Conservation (phyloP, 352 stramenopile genomes). For the Halophytophthora polymorphica region DNA sequence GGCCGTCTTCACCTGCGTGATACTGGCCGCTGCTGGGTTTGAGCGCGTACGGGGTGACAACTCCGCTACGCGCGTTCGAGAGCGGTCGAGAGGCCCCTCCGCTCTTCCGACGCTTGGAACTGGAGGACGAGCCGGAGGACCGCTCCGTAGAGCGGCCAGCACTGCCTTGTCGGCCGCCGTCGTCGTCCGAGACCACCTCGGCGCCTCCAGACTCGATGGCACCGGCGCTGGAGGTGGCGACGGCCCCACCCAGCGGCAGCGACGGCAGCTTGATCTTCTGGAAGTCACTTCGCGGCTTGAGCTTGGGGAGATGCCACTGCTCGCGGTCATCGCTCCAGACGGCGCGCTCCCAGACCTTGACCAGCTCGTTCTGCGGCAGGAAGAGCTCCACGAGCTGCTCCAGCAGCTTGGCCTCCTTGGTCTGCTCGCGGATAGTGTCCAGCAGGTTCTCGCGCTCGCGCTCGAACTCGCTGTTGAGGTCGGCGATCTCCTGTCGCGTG, state of each 20-base stretch:
- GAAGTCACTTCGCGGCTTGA: conserved; percentile 79
- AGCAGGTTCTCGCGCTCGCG: conserved; percentile 81
- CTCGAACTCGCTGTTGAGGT: conserved; percentile 83
- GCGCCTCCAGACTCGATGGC: conserved; percentile 47
- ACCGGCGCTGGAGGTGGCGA: conserved; percentile 7
- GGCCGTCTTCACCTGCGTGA: conserved; percentile 7
- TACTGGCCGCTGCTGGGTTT: not conserved
- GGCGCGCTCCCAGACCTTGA: conserved; percentile 86
- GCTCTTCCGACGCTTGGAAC: conserved; percentile 29
- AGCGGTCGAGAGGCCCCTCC: conserved; percentile 9
- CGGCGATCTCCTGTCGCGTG: conserved; percentile 79
- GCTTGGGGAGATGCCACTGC: conserved; percentile 69
- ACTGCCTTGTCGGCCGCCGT: conserved; percentile 24
- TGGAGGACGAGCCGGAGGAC: conserved; percentile 31
- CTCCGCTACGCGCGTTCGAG: not conserved
- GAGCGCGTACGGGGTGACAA: conserved; percentile 4
- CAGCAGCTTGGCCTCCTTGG: conserved; percentile 83
- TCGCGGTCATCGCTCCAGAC: conserved; percentile 83
- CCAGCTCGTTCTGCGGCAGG: conserved; percentile 76
- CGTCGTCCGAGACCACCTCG: conserved; percentile 58
- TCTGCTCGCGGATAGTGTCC: conserved; percentile 88
- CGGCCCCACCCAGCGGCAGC: conserved; percentile 24
- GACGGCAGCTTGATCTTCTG: conserved; percentile 74
- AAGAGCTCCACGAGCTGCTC: conserved; percentile 88
- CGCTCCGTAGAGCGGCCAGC: conserved; percentile 20